phyloP scores from a whole-genome alignment of 1,139 yeast species.

The Zygosaccharomyces pseudobailii region DNA sequence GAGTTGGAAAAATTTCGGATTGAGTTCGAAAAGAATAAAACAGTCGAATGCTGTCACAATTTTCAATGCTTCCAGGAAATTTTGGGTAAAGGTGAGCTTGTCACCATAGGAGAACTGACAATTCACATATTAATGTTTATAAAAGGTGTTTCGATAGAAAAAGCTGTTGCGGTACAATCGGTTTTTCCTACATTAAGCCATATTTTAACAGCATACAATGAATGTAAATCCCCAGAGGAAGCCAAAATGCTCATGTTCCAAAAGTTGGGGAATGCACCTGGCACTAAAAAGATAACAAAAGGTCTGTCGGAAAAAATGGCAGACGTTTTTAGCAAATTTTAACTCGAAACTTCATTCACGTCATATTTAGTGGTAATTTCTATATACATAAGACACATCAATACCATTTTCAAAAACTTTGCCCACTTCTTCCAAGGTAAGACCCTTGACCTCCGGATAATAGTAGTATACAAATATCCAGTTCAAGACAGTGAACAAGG shows the following conservation, averaged over 20 bases:
- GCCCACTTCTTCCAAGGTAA: slow-evolving; percentile 43
- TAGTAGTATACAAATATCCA: slow-evolving; percentile 41
- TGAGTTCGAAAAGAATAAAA: slow-evolving; percentile 38
- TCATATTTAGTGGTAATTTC: slow-evolving; percentile 26
- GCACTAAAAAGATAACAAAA: slow-evolving; percentile 57
- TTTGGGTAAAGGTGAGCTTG: slow-evolving; percentile 64
- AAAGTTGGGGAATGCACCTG: slow-evolving; percentile 49
- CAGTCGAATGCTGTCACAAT: slow-evolving; percentile 55
- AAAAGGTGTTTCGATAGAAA: slow-evolving; percentile 77
- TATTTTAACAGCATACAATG: slow-evolving; percentile 38
- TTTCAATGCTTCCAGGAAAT: slow-evolving; percentile 63
- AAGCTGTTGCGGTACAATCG: slow-evolving; percentile 70
- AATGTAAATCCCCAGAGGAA: slow-evolving; percentile 32
- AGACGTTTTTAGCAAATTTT: slow-evolving; percentile 52
- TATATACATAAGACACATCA: slow-evolving; percentile 35
- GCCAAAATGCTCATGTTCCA: slow-evolving; percentile 42
- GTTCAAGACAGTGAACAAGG: slow-evolving; percentile 35
- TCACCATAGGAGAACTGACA: slow-evolving; percentile 73
- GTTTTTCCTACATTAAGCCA: slow-evolving; percentile 30
- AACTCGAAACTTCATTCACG: background rate
- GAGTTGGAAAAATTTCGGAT: slow-evolving; percentile 41
- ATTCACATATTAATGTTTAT: slow-evolving; percentile 72
- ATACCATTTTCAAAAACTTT: slow-evolving; percentile 40
- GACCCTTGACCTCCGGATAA: slow-evolving; percentile 48
- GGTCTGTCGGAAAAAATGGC: slow-evolving; percentile 56